A percentile compares a stretch with the other conserved stretches of the same genome.
phyloP scores from a whole-genome alignment of 495 filamentous ascomycete species.

The Choiromyces venosus region DNA sequence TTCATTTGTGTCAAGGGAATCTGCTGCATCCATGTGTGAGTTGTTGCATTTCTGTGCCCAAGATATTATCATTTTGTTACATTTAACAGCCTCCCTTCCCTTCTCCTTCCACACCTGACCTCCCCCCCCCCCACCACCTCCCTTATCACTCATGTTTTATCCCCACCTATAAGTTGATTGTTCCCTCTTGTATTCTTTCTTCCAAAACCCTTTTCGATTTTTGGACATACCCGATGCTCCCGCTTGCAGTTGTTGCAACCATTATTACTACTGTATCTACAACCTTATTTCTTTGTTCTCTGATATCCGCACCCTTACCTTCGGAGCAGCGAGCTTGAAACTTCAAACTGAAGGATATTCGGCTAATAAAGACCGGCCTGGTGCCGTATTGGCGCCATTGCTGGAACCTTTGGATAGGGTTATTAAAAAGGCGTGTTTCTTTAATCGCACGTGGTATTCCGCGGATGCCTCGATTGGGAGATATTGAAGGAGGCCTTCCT shows the following conservation, averaged over 20 bases:
- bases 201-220: background rate
- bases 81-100: background rate
- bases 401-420: constrained; percentile 22
- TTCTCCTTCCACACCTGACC: background rate
- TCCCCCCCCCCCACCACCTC: background rate
- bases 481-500: background rate
- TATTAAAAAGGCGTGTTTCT: constrained; percentile 6
- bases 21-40: background rate
- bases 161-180: background rate
- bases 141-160: background rate
- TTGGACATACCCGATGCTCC: background rate
- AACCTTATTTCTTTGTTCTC: background rate
- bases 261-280: background rate
- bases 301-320: background rate
- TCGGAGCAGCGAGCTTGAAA: background rate
- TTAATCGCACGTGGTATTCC: background rate
- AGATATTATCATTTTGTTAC: background rate
- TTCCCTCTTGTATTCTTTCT: background rate
- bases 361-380: constrained; percentile 29
- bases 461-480: background rate
- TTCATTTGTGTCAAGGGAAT: background rate
- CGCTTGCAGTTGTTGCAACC: background rate
- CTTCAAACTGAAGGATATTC: constrained; percentile 15
- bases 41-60: background rate
- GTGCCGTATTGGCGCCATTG: constrained; percentile 26